phyloP scores from a whole-genome alignment of 2,329 filamentous ascomycete species.

The Sclerotinia minor region DNA sequence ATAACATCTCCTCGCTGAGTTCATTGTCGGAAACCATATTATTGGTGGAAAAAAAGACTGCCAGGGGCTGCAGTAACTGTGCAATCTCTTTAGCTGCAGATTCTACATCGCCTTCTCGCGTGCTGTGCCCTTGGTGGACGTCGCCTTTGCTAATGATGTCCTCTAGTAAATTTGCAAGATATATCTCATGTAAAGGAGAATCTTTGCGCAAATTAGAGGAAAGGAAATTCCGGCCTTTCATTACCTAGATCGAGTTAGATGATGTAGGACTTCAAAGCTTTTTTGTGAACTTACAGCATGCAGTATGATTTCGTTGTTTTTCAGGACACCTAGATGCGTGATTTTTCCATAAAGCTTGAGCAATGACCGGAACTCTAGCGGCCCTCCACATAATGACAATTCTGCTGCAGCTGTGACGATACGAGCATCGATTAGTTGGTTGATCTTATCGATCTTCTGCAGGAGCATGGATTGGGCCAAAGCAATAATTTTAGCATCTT shows the following conservation, averaged over 20 bases:
- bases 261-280: constrained; percentile 5
- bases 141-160: constrained; percentile 89
- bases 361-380: constrained; percentile 80
- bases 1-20: constrained; percentile 67
- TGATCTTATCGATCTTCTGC: constrained; percentile 92
- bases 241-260: constrained; percentile 51
- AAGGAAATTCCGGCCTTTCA: constrained; percentile 76
- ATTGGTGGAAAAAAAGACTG: constrained; percentile 73
- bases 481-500: constrained; percentile 89
- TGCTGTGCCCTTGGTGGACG: constrained; percentile 70
- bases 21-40: constrained; percentile 51
- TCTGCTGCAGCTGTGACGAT: constrained; percentile 82
- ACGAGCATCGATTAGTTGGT: constrained; percentile 73
- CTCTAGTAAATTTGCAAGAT: constrained; percentile 80
- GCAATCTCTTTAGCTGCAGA: constrained; percentile 84
- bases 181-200: constrained; percentile 78
- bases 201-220: constrained; percentile 66
- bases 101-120: constrained; percentile 75
- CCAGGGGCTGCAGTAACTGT: constrained; percentile 83
- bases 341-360: constrained; percentile 80
- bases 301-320: constrained; percentile 66
- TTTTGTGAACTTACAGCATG: constrained; percentile 61
- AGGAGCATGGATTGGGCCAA: constrained; percentile 92
- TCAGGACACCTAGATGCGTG: constrained; percentile 69
- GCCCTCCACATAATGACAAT: constrained; percentile 73